These are phyloP conservation scores for Umbelopsis isabellina DNA, from an alignment of 192 early-diverging fungal species.

Conservation along the genomic window DNA sequence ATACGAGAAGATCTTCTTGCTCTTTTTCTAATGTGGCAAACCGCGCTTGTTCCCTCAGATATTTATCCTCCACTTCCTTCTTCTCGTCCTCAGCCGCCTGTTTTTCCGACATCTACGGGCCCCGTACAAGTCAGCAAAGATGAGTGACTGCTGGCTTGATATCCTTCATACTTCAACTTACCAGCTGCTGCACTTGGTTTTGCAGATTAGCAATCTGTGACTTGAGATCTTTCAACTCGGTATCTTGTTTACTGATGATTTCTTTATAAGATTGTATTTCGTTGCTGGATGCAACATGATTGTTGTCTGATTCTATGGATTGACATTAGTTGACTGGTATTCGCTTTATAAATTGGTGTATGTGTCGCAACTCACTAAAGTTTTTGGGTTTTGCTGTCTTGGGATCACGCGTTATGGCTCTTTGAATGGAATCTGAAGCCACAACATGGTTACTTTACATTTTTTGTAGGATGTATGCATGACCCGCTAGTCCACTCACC, in stretches of 20 bases:
- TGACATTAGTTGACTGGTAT: neutral
- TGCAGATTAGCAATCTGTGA: constrained; percentile 7
- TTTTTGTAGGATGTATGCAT: constrained; percentile 28
- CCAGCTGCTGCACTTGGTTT: constrained; percentile 6
- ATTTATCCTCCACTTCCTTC: constrained; percentile 17
- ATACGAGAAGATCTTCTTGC: constrained; percentile 47
- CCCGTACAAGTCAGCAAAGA: neutral
- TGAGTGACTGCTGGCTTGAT: neutral
- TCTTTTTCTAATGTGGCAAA: constrained; percentile 49
- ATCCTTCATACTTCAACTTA: constrained; percentile 11
- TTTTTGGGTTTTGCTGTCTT: constrained; percentile 19
- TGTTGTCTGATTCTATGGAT: neutral
- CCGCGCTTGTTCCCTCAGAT: constrained; percentile 27
- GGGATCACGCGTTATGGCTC: constrained; percentile 45
- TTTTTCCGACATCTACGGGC: constrained; percentile 1
- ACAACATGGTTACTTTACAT: constrained; percentile 32
- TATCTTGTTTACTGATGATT: constrained; percentile 3
- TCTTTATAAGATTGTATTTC: constrained; percentile 24
- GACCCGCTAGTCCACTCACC: constrained; percentile 53
- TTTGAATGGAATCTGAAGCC: constrained; percentile 43
- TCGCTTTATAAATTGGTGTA: neutral
- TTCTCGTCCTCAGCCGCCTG: neutral
- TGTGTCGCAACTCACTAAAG: constrained; percentile 5
- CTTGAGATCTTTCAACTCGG: constrained; percentile 3
- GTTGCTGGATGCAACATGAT: neutral